phyloP scores from a whole-genome alignment of 148 eudicot genomes.

The Silene latifolia region DNA sequence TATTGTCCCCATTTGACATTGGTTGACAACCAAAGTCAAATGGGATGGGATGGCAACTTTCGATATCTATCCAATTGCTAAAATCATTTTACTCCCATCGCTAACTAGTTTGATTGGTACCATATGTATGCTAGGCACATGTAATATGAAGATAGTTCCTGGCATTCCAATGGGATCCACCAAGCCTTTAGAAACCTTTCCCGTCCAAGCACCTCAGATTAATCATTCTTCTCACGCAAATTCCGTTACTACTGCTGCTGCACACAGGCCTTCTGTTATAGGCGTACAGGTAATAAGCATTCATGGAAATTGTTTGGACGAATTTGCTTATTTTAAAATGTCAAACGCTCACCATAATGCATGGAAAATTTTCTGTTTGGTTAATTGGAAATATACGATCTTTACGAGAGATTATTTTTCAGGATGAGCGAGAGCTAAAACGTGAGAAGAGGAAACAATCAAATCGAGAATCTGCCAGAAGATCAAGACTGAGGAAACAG shows the following conservation, averaged over 20 bases:
- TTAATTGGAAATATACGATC: too few species aligned
- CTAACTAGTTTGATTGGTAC: constrained; percentile 18
- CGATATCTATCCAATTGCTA: too few species aligned
- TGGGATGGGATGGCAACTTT: too few species aligned
- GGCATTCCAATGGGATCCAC: constrained; percentile 33
- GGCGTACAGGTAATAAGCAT: constrained; percentile 30
- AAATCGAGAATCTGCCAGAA: constrained; percentile 48
- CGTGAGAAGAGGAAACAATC: constrained; percentile 53
- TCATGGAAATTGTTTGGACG: not conserved
- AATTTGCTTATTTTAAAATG: too few species aligned
- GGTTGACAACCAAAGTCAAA: too few species aligned
- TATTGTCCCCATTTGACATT: too few species aligned
- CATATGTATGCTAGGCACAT: constrained; percentile 28
- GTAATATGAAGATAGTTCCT: constrained; percentile 29
- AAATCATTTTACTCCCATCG: not conserved
- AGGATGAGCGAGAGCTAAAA: constrained; percentile 42
- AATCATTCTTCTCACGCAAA: constrained; percentile 29
- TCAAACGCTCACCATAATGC: too few species aligned
- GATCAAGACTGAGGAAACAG: constrained; percentile 46
- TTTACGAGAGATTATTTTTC: too few species aligned
- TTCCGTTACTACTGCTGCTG: constrained; percentile 20
- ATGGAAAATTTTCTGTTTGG: too few species aligned
- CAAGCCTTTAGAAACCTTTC: constrained; percentile 15
- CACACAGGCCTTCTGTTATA: constrained; percentile 24
- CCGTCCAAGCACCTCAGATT: constrained; percentile 21